Base-by-base conservation (phyloP, 495 filamentous ascomycete species). In the Lepraria neglecta region DNA sequence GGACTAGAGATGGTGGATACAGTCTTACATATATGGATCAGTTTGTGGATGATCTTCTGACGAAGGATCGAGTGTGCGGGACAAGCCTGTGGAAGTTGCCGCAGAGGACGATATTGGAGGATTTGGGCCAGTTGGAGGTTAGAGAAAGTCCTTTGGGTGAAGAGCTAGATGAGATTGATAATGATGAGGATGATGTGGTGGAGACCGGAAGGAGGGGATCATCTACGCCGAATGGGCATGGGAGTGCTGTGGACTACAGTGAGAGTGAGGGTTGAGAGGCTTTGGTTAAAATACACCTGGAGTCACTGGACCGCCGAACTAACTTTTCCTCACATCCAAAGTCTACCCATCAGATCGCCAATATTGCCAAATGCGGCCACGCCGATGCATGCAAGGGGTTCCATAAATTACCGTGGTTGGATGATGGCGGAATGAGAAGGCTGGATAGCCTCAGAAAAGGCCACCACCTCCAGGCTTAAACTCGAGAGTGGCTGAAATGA, bases 81-180 rank as follows among this genome's bases (percentile, higher is more conserved):
- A 97, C 95, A 11, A 95, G 86, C 69, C 69, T 99, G 60, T 95
- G 90, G 86, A 95, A 95, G 78, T 78, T 99, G 75, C 88, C 91
- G 11, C 84, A 82, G 59, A 78, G 94, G 67, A 82, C 86, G 61
- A 79, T 89, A 58, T 69, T 99, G 71, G 95, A 99, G 78, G 94
- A 99, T 74, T 70, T 92, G 68, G 94, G 94, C 54, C 64, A 91
- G 66, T 68, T 99, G 69, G 95, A 97, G 65, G 84, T 88, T 64
- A 82, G 94, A 60, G 80, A 88, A 28, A 97, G 92, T 76, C 86
- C 89, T 42, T 70, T 98, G 60, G 80, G 76, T 17, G 89, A 85
- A 28, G 90, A 96, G 72, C 75, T 97, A 63, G 92, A 97, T 65
- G 90, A 87, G 61, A 74, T 95, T 69, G 80, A 95, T 59, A 80